Evolutionary conservation across 768 basidiomycete species (phyloP).

Genomic region (Lactarius deliciosus): DNA sequence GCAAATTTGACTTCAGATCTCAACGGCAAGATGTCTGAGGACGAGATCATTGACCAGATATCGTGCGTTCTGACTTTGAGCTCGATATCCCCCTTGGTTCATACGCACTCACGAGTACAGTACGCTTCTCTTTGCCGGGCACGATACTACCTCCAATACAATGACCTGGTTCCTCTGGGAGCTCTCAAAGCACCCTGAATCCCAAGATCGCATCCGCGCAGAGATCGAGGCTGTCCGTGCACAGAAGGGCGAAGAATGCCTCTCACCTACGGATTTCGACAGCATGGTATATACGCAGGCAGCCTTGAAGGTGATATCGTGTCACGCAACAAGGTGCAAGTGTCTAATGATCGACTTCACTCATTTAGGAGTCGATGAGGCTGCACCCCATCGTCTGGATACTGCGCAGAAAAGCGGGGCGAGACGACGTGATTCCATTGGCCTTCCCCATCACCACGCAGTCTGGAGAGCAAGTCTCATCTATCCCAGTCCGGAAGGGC

Average conservation of each 20-base stretch:
- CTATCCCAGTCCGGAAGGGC: slow-evolving; percentile 27
- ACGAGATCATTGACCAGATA: slow-evolving; percentile 24
- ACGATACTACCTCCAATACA: slow-evolving; percentile 25
- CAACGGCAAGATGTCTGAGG: slow-evolving; percentile 5
- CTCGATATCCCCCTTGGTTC: not conserved
- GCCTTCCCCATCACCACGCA: slow-evolving; percentile 21
- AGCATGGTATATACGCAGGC: slow-evolving; percentile 26
- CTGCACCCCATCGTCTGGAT: slow-evolving; percentile 25
- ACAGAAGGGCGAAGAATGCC: slow-evolving; percentile 6
- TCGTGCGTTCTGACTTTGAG: slow-evolving; percentile 8
- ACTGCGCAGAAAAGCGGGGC: slow-evolving; percentile 16
- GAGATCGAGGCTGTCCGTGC: slow-evolving; percentile 22
- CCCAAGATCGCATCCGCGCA: slow-evolving; percentile 24
- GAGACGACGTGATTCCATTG: slow-evolving; percentile 27
- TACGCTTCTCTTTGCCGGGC: slow-evolving; percentile 23
- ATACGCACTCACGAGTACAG: slow-evolving; percentile 7
- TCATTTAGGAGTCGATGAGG: slow-evolving; percentile 25
- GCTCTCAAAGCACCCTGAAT: slow-evolving; percentile 26
- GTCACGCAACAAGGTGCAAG: not conserved
- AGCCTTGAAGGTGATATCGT: slow-evolving; percentile 21
- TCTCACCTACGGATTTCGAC: slow-evolving; percentile 19
- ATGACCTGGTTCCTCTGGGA: slow-evolving; percentile 28
- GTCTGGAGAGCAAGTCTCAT: slow-evolving; percentile 24
- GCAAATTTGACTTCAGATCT: slow-evolving; percentile 23
- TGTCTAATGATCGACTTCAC: not conserved